These are phyloP conservation scores for Penicillium sp. DNA, from an alignment of 2,329 filamentous ascomycete genomes.

Conservation along the genomic window DNA sequence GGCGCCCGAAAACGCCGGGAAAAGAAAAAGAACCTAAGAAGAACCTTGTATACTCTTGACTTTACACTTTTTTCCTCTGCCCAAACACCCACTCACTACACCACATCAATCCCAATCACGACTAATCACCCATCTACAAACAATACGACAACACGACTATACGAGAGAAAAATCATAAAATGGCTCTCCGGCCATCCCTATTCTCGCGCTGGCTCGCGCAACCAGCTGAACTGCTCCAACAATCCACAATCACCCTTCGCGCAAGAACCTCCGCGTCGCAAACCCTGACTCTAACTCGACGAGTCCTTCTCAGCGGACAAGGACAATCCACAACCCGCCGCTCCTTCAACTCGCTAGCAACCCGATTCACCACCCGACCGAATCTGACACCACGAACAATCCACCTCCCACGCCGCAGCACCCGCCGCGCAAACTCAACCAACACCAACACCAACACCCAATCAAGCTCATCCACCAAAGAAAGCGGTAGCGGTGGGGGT, in stretches of 20 bases:
- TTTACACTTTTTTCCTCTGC: not conserved
- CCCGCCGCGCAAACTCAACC: slow-evolving; percentile 38
- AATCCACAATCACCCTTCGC: slow-evolving; percentile 7
- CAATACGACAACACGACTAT: not conserved
- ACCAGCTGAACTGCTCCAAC: slow-evolving; percentile 22
- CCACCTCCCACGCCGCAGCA: slow-evolving; percentile 18
- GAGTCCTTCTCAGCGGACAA: not conserved
- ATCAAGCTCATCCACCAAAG: slow-evolving; percentile 24
- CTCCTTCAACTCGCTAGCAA: slow-evolving; percentile 5
- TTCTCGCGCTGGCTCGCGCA: slow-evolving; percentile 35
- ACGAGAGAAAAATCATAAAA: not conserved
- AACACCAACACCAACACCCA: slow-evolving; percentile 28
- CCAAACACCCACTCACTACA: not conserved
- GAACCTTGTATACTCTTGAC: not conserved
- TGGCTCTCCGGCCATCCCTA: slow-evolving; percentile 22
- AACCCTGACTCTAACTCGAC: not conserved
- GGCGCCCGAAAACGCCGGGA: slow-evolving; percentile 18
- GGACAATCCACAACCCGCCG: not conserved
- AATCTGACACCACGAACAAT: slow-evolving; percentile 1
- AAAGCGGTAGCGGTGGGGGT: slow-evolving; percentile 48
- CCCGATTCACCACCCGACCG: not conserved
- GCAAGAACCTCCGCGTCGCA: not conserved
- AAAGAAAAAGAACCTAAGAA: slow-evolving; percentile 15
- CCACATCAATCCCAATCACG: not conserved
- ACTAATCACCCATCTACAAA: not conserved